Conservation (phyloP, 306 rosid genomes). For the Cucurbita moschata region DNA sequence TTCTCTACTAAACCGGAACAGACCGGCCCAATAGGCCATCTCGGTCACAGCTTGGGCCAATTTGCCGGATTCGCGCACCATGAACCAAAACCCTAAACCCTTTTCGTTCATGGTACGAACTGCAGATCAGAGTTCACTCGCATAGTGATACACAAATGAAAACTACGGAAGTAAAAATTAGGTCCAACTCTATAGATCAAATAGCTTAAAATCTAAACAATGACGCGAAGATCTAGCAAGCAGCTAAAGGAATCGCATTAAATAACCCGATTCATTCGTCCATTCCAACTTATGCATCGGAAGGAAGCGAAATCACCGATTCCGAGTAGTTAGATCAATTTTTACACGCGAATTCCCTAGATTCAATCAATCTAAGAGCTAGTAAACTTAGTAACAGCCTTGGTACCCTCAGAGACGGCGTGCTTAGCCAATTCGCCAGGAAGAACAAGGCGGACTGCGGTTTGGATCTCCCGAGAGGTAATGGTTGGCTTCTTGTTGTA, state of each 20-base stretch:
- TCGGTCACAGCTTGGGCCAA: no score
- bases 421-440: constrained; percentile 56
- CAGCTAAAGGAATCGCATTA: background rate
- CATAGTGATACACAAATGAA: no score
- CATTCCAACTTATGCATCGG: background rate
- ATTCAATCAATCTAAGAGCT: constrained; percentile 17
- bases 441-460: constrained; percentile 36
- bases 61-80: no score
- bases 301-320: background rate
- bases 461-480: constrained; percentile 48
- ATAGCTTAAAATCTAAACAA: background rate
- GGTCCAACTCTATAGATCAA: no score
- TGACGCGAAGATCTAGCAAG: background rate
- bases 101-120: no score
- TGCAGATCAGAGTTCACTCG: no score
- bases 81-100: no score
- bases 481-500: constrained; percentile 54
- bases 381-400: constrained; percentile 48
- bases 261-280: no score
- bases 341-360: background rate
- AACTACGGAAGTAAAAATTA: no score
- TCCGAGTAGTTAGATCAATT: background rate
- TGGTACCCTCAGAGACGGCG: constrained; percentile 55
- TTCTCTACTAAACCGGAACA: no score
- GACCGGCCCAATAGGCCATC: no score